Base-by-base conservation (phyloP, 108 stramenopile genomes). In the Skeletonema tropicum region DNA sequence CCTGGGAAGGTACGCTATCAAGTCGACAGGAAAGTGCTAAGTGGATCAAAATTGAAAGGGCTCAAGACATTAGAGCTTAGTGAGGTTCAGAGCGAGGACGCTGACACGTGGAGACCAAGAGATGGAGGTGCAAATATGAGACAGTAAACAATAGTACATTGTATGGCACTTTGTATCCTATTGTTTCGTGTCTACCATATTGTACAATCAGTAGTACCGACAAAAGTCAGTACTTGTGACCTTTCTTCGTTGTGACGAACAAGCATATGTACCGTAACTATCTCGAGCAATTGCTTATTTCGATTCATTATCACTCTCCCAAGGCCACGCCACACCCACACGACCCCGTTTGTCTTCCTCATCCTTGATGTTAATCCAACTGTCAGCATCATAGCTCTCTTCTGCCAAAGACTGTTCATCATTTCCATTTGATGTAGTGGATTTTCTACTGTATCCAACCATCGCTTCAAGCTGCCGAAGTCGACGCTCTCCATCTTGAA, bases 21-120 rank as follows among this genome's bases (percentile, higher is more conserved):
- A 79, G 90, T 90, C 25, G 95, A 96, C 71, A 77, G 92, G 42
- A 96, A 96, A 68, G 80, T 90, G 17, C 52, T 84, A 46, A 73
- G 88, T 49, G 91, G 91, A 17, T 78, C 68, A 19, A 75, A 81
- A 39, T 25, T 96, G 9, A 82, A 90, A 64, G 91, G 91, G 17
- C 66, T 96, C 60, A 82, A 85, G 61, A 92, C 95, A 12, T 64
- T 96, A 70, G 95, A 94, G 72, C 71, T 94, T 60, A 94, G 87
- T 68, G 92, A 92, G 66, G 92, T 96, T 4, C 87, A 83, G 67
- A 65, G 86, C 29, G 87, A 78, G 15, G 91, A 94, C 65, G 95
- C 92, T 14, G 93, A 92, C 32, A 78, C 55, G 10, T 96, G 90
- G 83, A 81, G 93, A 30, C 95, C 95, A 8, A 82, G 62, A 31